Evolutionary conservation across 2,329 filamentous ascomycete species (phyloP).

Genomic region (Pyricularia pennisetigena): DNA sequence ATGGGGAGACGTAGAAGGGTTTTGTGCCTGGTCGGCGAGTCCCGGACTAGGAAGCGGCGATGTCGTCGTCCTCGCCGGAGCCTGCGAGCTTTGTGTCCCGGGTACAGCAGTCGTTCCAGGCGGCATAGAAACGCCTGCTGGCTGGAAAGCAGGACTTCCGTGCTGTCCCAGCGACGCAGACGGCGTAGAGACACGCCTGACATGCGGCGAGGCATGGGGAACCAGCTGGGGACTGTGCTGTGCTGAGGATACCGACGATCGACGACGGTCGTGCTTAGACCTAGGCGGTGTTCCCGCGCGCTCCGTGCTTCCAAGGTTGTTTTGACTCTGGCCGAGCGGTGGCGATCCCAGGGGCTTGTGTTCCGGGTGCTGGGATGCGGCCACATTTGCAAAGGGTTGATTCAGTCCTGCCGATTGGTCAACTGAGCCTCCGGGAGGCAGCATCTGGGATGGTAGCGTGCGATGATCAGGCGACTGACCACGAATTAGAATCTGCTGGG

Average conservation of each 20-base stretch:
- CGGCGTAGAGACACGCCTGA: conserved; percentile 3
- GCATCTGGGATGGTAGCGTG: conserved; percentile 3
- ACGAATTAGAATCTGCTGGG: conserved; percentile 4
- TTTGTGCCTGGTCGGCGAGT: background rate
- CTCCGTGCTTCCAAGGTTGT: background rate
- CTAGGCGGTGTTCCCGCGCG: background rate
- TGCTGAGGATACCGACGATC: conserved; percentile 3
- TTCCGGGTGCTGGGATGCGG: background rate
- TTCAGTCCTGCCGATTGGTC: background rate
- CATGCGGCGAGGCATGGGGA: background rate
- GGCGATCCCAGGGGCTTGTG: conserved; percentile 3
- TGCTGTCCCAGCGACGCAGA: conserved; percentile 1
- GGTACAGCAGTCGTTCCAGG: background rate
- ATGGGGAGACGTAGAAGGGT: background rate
- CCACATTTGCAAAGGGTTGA: background rate
- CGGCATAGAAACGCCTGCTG: background rate
- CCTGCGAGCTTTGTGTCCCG: background rate
- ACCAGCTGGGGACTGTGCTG: conserved; percentile 5
- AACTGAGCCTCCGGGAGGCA: background rate
- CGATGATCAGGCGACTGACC: conserved; percentile 7
- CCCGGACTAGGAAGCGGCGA: conserved; percentile 2
- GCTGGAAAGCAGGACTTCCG: background rate
- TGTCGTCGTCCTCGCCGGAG: background rate
- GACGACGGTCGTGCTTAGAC: background rate
- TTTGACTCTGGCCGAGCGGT: background rate